Base-by-base conservation (phyloP, 2,329 filamentous ascomycete species). In the Bipolaris sorokiniana region DNA sequence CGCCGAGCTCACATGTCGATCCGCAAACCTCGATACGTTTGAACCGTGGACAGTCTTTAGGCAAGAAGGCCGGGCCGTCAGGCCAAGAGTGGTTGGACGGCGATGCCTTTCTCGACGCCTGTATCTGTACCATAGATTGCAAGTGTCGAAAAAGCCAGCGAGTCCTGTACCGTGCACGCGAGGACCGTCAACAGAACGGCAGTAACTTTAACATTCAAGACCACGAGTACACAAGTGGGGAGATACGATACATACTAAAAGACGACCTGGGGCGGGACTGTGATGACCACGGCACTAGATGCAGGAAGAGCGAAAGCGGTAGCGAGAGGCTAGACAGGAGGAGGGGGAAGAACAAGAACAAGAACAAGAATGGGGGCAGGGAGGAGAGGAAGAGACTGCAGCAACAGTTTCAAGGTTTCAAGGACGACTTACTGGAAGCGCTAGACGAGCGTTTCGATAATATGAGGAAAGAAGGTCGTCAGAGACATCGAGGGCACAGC, bases 71-170 rank as follows among this genome's bases (percentile, higher is more conserved):
- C 11, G 62, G 65, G 0, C 62, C 64, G 1, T 64, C 62, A 9
- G 66, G 62, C 1, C 54, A 66, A 9, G 68, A 68, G 45, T 70
- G 69, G 68, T 16, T 66, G 10, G 51, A 63, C 7, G 65, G 62
- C 2, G 59, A 72, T 38, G 46, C 61, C 1, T 72, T 67, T 36
- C 66, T 74, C 1, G 70, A 73, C 41, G 69, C 68, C 3, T 74
- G 72, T 53, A 65, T 58, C 3, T 74, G 72, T 50, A 71, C 70
- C 1, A 69, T 61, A 7, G 59, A 60, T 13, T 74, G 72, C 47
- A 64, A 50, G 2, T 73, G 70, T 51, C 61, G 70, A 10, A 69
- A 70, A 33, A 68, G 69, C 1, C 65, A 71, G 28, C 64, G 70
- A 5, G 68, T 71, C 7, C 28, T 72, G 10, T 72, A 72, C 54